phyloP scores from a whole-genome alignment of 2,329 filamentous ascomycete species.

The Alternaria brassicicola region DNA sequence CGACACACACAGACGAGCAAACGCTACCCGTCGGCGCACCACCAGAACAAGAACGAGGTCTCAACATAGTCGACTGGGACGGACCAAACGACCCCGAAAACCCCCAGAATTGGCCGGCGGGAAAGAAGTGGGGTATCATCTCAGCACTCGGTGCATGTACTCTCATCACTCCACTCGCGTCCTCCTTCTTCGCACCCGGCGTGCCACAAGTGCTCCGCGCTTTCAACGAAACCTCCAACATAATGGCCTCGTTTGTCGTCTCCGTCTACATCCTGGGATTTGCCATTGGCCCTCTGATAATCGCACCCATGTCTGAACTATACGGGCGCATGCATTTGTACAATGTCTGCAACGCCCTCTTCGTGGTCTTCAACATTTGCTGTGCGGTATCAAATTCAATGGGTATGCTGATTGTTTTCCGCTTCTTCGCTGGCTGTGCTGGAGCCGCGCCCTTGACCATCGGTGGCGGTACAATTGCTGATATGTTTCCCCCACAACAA shows the following conservation, averaged over 20 bases:
- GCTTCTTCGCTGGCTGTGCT: slow-evolving; percentile 45
- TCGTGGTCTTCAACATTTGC: slow-evolving; percentile 58
- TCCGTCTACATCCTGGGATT: slow-evolving; percentile 50
- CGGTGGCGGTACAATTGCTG: slow-evolving; percentile 45
- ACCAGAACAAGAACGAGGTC: slow-evolving; percentile 24
- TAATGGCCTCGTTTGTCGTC: slow-evolving; percentile 47
- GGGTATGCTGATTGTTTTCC: slow-evolving; percentile 48
- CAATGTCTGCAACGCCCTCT: slow-evolving; percentile 54
- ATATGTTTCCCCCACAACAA: slow-evolving; percentile 44
- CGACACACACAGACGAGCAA: slow-evolving; percentile 34
- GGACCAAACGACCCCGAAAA: slow-evolving; percentile 48
- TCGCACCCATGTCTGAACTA: slow-evolving; percentile 47
- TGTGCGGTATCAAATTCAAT: slow-evolving; percentile 46
- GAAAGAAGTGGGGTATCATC: slow-evolving; percentile 48
- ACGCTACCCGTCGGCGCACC: slow-evolving; percentile 24
- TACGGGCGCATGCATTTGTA: slow-evolving; percentile 44
- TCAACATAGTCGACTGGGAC: slow-evolving; percentile 45
- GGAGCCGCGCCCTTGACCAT: slow-evolving; percentile 44
- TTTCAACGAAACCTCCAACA: slow-evolving; percentile 39
- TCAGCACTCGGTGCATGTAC: slow-evolving; percentile 43
- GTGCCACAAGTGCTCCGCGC: slow-evolving; percentile 57
- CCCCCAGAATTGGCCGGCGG: slow-evolving; percentile 48
- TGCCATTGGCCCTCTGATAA: slow-evolving; percentile 46
- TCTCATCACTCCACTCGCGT: slow-evolving; percentile 48
- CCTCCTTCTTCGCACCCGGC: slow-evolving; percentile 62